Conservation (phyloP, 177 flowering plant genomes). For the Vitis hybrid region DNA sequence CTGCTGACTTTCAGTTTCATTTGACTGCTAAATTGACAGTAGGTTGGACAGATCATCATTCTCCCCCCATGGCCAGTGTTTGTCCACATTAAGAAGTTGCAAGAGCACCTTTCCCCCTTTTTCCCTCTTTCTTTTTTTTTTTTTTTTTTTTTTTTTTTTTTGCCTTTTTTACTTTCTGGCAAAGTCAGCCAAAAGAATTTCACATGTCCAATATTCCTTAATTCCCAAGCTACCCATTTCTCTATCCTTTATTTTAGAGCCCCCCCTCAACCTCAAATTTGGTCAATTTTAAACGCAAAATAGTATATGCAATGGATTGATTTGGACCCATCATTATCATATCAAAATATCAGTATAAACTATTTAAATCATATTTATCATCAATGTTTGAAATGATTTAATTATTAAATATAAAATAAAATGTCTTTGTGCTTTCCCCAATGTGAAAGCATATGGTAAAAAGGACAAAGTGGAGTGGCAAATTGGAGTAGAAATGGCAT, state of each 20-base stretch:
- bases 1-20: not conserved
- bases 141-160: too few species aligned
- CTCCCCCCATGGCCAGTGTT: not conserved
- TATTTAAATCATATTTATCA: too few species aligned
- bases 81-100: too few species aligned
- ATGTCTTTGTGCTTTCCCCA: too few species aligned
- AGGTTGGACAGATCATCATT: not conserved
- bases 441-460: not conserved
- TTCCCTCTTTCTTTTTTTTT: too few species aligned
- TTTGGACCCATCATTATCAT: not conserved
- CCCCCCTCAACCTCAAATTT: not conserved
- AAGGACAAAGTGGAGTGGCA: too few species aligned
- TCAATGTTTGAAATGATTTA: too few species aligned
- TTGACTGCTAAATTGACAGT: not conserved
- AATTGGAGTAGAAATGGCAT: not conserved
- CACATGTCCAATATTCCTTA: conserved; percentile 3
- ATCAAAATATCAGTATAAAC: too few species aligned
- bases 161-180: not conserved
- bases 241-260: too few species aligned
- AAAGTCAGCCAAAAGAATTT: not conserved
- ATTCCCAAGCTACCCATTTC: not conserved
- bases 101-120: too few species aligned
- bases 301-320: not conserved
- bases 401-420: too few species aligned
- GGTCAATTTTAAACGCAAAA: not conserved